Evolutionary conservation across 1,139 yeast species (phyloP).

Genomic region (Sporopachydermia cereana): DNA sequence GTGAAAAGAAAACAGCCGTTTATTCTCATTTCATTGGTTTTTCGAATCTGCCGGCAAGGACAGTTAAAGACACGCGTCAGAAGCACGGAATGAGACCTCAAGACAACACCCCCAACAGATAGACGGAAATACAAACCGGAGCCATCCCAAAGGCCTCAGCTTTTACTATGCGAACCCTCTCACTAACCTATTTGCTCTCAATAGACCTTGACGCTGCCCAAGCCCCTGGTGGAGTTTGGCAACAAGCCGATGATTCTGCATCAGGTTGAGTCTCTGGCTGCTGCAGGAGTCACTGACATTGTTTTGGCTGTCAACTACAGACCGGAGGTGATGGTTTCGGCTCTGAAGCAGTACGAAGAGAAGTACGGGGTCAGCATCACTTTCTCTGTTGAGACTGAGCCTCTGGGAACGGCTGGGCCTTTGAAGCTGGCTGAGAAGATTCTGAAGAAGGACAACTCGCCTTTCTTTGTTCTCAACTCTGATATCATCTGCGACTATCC

Average conservation of each 20-base stretch:
- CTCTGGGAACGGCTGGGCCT: constrained; percentile 99
- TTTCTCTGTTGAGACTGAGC: constrained; percentile 98
- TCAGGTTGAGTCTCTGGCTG: constrained; percentile 96
- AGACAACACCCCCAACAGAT: too few relatives aligned
- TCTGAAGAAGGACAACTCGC: constrained; percentile 87
- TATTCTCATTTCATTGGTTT: too few relatives aligned
- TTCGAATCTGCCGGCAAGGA: too few relatives aligned
- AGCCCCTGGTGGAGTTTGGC: constrained; percentile 97
- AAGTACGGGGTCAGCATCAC: constrained; percentile 92
- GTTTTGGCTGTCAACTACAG: constrained; percentile 98
- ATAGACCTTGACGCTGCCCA: constrained; percentile 88
- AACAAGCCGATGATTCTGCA: constrained; percentile 96
- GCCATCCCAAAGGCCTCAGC: too few relatives aligned
- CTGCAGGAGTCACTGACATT: constrained; percentile 97
- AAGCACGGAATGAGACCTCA: too few relatives aligned
- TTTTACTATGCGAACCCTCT: too few relatives aligned
- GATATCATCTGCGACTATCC: constrained; percentile 99
- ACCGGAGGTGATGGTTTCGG: constrained; percentile 97
- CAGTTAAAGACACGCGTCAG: too few relatives aligned
- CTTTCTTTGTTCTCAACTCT: constrained; percentile 95
- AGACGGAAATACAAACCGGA: too few relatives aligned
- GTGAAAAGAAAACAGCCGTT: too few relatives aligned
- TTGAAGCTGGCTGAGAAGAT: constrained; percentile 92
- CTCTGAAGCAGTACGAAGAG: constrained; percentile 87
- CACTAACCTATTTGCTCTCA: too few relatives aligned